Evolutionary conservation across 495 filamentous ascomycete genomes (phyloP).

Genomic region (Penicillium tannophilum): DNA sequence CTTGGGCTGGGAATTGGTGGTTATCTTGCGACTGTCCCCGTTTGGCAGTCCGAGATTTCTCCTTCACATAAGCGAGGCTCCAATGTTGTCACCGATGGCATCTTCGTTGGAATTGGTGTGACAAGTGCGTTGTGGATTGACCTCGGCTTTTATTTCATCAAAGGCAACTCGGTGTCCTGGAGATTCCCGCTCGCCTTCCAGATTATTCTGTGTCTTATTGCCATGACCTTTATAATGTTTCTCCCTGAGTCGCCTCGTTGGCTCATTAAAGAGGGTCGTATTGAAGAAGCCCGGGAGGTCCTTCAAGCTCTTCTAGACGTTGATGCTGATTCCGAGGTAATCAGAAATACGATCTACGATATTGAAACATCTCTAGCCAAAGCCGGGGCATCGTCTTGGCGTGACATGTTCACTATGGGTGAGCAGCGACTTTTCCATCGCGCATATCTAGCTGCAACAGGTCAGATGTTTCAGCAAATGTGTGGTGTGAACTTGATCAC

Average conservation of each 20-base stretch:
- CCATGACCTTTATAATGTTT: conserved; percentile 49
- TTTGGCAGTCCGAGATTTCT: conserved; percentile 66
- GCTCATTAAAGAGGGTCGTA: conserved; percentile 55
- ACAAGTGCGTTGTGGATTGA: conserved; percentile 71
- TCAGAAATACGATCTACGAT: conserved; percentile 35
- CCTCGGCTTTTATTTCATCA: conserved; percentile 56
- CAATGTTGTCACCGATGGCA: conserved; percentile 67
- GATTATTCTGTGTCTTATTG: conserved; percentile 56
- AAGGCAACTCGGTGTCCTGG: conserved; percentile 56
- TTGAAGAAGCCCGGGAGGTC: conserved; percentile 56
- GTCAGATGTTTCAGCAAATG: conserved; percentile 37
- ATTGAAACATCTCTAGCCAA: conserved; percentile 45
- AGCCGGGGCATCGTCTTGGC: conserved; percentile 30
- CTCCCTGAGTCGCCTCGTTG: conserved; percentile 64
- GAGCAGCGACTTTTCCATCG: conserved; percentile 40
- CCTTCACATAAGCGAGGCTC: conserved; percentile 61
- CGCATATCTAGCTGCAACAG: conserved; percentile 34
- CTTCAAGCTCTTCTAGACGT: conserved; percentile 43
- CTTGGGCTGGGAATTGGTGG: conserved; percentile 66
- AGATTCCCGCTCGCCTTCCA: conserved; percentile 69
- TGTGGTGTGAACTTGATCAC: conserved; percentile 31
- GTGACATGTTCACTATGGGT: conserved; percentile 37
- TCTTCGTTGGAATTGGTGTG: conserved; percentile 66
- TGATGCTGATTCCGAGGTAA: conserved; percentile 24
- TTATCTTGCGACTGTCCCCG: conserved; percentile 63